Base-by-base conservation (phyloP, 768 basidiomycete species). In the Cystobasidium tubakii region DNA sequence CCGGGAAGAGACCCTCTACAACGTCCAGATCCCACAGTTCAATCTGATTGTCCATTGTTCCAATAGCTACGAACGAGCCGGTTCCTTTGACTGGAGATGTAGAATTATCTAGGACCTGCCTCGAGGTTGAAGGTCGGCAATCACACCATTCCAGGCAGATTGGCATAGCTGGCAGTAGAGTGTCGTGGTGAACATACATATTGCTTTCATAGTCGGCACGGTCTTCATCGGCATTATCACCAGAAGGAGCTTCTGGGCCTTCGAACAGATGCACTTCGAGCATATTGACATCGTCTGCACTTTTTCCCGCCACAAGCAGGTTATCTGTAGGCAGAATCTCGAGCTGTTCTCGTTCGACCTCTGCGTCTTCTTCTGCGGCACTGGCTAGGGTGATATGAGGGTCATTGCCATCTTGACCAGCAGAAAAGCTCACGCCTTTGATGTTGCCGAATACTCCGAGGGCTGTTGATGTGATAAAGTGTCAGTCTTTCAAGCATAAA, bases 101-200 rank as follows among this genome's bases (percentile, higher is more conserved):
- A 9, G 65, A 73, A 29, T 73, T 33, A 23, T 67, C 42, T 9
- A 33, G 29, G 1, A n/a, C 21, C 34, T 71, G 69, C 19, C 25
- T 39, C 23, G 77, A 76, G 34, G 74, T 43, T 1, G 72, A 75
- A 27, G 92, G 90, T n/a, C 89, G 86, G 81, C 92, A 97, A 81
- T 98, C 91, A 74, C 97, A 88, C 96, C 96, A 99, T 84, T 99
- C 96, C 73, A 99, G 90, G 78, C 95, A 98, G 73, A 99, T 88
- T 10, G 96, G 96, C 82, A 97, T 93, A 76, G 91, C 92, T 76
- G 95, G 93, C 34, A 99, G 86, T 88, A 99, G 91, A 81, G 97
- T 85, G 81, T 99, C 96, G 82, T 99, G 96, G 81, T 98, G 96
- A 44, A 89, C 90, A 80, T 93, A 98, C 53, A 98, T 86, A 80